These are phyloP conservation scores for Erigeron canadensis DNA, from an alignment of 129 eudicot genomes.

Conservation along the genomic window DNA sequence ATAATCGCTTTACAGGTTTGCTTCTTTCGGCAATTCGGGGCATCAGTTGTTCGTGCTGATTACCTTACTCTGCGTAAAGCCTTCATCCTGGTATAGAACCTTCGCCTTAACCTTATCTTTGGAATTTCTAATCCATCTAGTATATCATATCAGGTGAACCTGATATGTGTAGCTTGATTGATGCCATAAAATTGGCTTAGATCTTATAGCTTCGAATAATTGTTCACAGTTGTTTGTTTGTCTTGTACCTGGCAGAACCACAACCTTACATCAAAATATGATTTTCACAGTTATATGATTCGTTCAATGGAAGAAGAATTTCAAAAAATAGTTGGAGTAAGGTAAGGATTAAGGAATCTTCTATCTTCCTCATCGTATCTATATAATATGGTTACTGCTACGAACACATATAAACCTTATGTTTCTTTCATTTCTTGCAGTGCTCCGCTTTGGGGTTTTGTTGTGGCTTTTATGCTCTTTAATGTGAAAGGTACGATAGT, in stretches of 20 bases:
- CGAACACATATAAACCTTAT: conserved; percentile 16
- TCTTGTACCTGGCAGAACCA: conserved; percentile 84
- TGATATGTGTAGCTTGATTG: not conserved
- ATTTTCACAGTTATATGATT: conserved; percentile 99
- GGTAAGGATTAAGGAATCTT: conserved; percentile 56
- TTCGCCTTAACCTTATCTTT: not conserved
- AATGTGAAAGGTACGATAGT: conserved; percentile 66
- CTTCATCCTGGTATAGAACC: conserved; percentile 62
- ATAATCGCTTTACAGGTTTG: conserved; percentile 57
- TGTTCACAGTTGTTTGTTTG: conserved; percentile 37
- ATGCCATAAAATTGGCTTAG: not conserved
- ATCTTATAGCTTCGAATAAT: conserved; percentile 20
- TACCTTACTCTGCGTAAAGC: conserved; percentile 96
- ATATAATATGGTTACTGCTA: not conserved
- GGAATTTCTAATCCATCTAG: not conserved
- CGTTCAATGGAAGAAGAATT: conserved; percentile 99
- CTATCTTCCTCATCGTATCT: not conserved
- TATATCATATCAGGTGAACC: not conserved
- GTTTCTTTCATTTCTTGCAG: conserved; percentile 46
- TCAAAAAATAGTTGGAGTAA: conserved; percentile 96
- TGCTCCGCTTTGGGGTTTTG: conserved; percentile 97
- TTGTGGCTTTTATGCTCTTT: conserved; percentile 91
- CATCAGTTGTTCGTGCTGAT: conserved; percentile 88
- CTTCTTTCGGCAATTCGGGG: conserved; percentile 94
- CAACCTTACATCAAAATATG: conserved; percentile 93